Evolutionary conservation across 179 eudicot genomes (phyloP), one percentile per base, ranked within the genome.

Genomic region (Pouteria campechiana): DNA sequence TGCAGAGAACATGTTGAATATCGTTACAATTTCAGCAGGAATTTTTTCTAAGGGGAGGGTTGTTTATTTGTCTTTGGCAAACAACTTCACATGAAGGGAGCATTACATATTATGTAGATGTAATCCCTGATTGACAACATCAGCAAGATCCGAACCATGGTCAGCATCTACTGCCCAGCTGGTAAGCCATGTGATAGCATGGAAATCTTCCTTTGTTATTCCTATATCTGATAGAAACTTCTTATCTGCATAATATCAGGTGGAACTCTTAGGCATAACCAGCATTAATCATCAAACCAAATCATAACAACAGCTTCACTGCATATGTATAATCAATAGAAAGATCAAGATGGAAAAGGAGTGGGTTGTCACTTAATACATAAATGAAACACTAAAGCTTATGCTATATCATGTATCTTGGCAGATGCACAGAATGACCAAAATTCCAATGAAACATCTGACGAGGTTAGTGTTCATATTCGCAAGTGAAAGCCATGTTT

Each of bases 101-200:
- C 5, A 3, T 57, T 73, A 84, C 94, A 51, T 19, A 42, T 53
- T 34, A 17, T 59, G 55, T 15, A 50, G 23, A 49, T 57, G 50
- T 6, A 63, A 50, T 16, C 46, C 43, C 21, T 21, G 9, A 52
- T 64, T 70, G 50, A 52, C 64, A 48, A 44, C 52, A 24, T 37
- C 70, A 23, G 66, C 54, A 55, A 76, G 46, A 22, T 52, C 79
- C 17, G 86, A 72, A 40, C 79, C 69, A 63, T 86, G 98, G 58
- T 86, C 89, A 39, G 86, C 93, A 63, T 85, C 95, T 31, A 90
- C 98, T 32, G 94, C 90, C 98, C 98, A 90, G 66, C 98, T 90
- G 41, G 98, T 90, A 63, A 90, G 75, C 95, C 93, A 86, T 32
- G 93, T 74, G 10, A 90, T 63, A 14, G 87, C 90, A 58, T 78